Base-by-base conservation (phyloP, 2,329 filamentous ascomycete species). In the Hymenoscyphus fructigenus region DNA sequence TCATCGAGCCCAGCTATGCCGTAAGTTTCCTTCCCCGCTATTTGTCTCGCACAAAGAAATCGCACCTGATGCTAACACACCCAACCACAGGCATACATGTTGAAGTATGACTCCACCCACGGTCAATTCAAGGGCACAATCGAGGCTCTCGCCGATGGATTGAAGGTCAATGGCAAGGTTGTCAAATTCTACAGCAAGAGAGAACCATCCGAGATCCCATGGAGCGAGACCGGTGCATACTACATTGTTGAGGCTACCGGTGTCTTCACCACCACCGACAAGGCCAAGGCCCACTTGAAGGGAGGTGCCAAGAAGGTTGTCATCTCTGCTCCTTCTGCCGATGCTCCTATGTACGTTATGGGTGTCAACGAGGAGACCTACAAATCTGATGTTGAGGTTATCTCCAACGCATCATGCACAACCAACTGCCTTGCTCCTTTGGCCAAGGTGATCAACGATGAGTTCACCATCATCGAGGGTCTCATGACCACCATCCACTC, bases 401-500 rank as follows among this genome's bases (percentile, higher is more conserved):
- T 98, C 85, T 98, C 95, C 84, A 99, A 99, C 86, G 95, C 95
- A 76, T 98, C 95, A 75, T 98, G 95, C 92, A 99, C 95, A 81
- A 98, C 95, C 87, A 99, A 99, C 92, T 98, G 95, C 90, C 85
- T 99, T 83, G 95, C 95, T 81, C 95, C 95, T 80, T 91, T 99
- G 72, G 95, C 95, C 85, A 99, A 98, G 91, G 93, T 98, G 78
- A 88, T 99, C 85, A 85, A 99, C 88, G 94, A 98, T 88, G 96
- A 97, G 83, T 99, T 90, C 86, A 90, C 86, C 82, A 95, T 99
- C 80, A 83, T 97, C 78, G 95, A 99, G 88, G 95, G 94, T 88
- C 90, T 98, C 77, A 99, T 99, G 95, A 98, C 95, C 84, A 99
- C 95, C 75, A 88, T 98, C 81, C 95, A 99, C 91, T 97, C 95